phyloP scores from a whole-genome alignment of 2,329 filamentous ascomycete species.

The Drechslerella coelobrocha region DNA sequence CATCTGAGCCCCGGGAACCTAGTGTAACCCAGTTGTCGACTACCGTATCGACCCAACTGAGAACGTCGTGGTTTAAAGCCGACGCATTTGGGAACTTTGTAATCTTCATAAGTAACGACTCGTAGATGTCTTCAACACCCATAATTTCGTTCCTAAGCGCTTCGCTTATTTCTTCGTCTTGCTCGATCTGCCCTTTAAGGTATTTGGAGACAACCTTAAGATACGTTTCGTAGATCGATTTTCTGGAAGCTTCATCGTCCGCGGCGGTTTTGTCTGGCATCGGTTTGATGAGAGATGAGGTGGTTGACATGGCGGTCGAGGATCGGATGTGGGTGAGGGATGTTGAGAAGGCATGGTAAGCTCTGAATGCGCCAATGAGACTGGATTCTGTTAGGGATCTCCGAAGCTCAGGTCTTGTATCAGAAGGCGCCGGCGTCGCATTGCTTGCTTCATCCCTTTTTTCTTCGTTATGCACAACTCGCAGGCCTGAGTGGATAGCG shows the following conservation, averaged over 20 bases:
- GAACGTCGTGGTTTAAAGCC: conserved; percentile 77
- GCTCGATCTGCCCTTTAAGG: conserved; percentile 32
- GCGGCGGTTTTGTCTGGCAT: conserved; percentile 32
- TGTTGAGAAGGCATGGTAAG: conserved; percentile 47
- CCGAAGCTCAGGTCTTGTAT: conserved; percentile 29
- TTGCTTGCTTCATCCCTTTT: conserved; percentile 8
- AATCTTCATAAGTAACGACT: conserved; percentile 77
- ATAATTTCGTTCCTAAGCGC: conserved; percentile 78
- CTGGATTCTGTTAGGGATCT: conserved; percentile 32
- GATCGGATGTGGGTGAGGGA: conserved; percentile 33
- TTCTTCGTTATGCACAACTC: conserved; percentile 19
- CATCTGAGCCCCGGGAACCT: conserved; percentile 68
- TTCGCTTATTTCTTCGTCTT: conserved; percentile 62
- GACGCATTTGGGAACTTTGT: conserved; percentile 84
- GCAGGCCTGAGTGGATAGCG: conserved; percentile 22
- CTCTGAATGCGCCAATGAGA: conserved; percentile 45
- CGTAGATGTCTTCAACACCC: conserved; percentile 78
- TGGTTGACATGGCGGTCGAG: conserved; percentile 19
- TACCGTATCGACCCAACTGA: conserved; percentile 78
- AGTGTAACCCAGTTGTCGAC: conserved; percentile 85
- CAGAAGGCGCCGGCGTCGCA: conserved; percentile 9
- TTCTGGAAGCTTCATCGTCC: conserved; percentile 39
- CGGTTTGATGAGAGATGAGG: conserved; percentile 30
- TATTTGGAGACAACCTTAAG: conserved; percentile 49
- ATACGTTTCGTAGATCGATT: conserved; percentile 45